phyloP scores from a whole-genome alignment of 2,329 filamentous ascomycete genomes.

The Knoxdaviesia proteae region DNA sequence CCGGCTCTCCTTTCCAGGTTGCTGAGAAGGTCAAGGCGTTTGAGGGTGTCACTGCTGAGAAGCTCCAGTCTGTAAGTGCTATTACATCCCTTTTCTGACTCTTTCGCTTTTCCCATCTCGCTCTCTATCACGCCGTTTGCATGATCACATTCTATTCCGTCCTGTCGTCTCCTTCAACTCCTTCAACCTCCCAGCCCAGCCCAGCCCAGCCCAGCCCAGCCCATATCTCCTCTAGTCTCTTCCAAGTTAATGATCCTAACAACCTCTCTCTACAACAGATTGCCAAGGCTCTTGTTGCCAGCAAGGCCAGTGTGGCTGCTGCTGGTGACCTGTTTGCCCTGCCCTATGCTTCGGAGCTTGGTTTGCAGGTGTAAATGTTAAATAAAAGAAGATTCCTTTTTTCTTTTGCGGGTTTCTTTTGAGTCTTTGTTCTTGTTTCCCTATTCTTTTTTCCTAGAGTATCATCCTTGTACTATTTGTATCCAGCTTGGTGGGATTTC shows the following conservation, averaged over 20 bases:
- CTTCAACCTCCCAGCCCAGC: not conserved
- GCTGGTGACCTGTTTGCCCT: constrained; percentile 84
- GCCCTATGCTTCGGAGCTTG: constrained; percentile 85
- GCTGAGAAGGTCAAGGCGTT: constrained; percentile 59
- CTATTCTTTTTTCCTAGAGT: no score
- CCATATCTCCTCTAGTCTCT: not conserved
- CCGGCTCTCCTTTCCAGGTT: constrained; percentile 66
- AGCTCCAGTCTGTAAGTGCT: constrained; percentile 61
- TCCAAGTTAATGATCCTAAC: constrained; percentile 7
- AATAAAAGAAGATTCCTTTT: not conserved
- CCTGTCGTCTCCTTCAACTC: not conserved
- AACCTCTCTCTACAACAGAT: constrained; percentile 32
- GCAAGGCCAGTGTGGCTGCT: constrained; percentile 72
- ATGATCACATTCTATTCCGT: not conserved
- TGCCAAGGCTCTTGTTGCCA: constrained; percentile 70
- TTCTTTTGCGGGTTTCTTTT: no score
- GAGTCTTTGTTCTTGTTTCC: no score
- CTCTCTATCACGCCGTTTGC: no score
- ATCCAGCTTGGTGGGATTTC: no score
- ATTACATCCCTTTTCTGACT: not conserved
- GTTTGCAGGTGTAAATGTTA: constrained; percentile 65
- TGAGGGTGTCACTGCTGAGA: constrained; percentile 61
- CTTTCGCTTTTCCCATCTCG: not conserved
- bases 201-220: no score
- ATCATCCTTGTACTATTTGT: no score